Evolutionary conservation across 2,329 filamentous ascomycete species (phyloP), one percentile per base, ranked within the genome.

Genomic region (Elsinoe ampelina): DNA sequence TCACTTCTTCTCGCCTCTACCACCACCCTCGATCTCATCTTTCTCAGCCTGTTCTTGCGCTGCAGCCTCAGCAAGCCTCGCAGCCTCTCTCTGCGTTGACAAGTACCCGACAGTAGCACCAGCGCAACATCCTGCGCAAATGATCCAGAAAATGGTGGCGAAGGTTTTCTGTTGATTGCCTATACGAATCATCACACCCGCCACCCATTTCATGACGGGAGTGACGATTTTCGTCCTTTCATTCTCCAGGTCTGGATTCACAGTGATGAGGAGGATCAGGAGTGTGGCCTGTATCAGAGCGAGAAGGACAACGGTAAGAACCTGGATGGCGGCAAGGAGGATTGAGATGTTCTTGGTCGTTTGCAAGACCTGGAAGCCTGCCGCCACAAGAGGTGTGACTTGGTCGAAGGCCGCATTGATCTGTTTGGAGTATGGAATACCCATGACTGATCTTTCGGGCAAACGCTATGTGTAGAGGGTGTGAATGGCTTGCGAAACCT

Each of bases 401-500:
- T 79, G 74, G 58, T 76, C 73, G 64, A 79, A 78, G 36, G 76
- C 77, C 2, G 73, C 67, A 62, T 77, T 73, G 61, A 79, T 79
- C 60, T 78, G 71, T 62, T 72, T 73, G 12, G 74, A 77, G 66
- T 78, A 79, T 1, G 77, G 77, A 54, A 79, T 73, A 11, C 77
- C 76, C 76, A 79, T 79, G 42, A 32, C 19, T 26, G 22, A 26
- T 26, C 3, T 26, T 26, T 26, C 6, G 6, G 22, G 22, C 3
- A 26, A 3, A 26, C 3, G 22, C 22, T 26, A 26, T 26, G 22
- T 26, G 22, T 26, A 6, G 3, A 6, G 22, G 22, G 3, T 26
- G 3, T 6, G 22, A 26, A 3, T 26, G 3, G 22, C 6, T 6
- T 26, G 22, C 3, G 22, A 26, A 26, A 6, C 3, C 22, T 6